These are phyloP conservation scores for Elongisporangium prolatum DNA, from an alignment of 352 stramenopile genomes.

Conservation along the genomic window DNA sequence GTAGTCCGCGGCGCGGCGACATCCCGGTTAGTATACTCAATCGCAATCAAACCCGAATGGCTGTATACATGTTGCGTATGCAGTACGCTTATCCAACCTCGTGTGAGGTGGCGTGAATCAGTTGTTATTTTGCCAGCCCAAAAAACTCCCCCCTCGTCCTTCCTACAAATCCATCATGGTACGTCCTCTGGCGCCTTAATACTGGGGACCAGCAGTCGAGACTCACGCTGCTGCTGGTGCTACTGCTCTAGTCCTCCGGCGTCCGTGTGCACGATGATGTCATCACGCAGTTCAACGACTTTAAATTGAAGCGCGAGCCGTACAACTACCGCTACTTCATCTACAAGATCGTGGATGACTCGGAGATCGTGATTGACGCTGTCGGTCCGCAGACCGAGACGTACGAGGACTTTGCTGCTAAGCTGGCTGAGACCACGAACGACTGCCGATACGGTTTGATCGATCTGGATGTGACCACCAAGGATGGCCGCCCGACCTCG, in stretches of 20 bases:
- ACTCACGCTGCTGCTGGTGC: background rate
- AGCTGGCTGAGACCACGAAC: conserved; percentile 66
- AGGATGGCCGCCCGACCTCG: conserved; percentile 84
- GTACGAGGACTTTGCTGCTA: conserved; percentile 86
- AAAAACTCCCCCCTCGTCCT: conserved; percentile 4
- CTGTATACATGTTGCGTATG: background rate
- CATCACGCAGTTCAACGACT: conserved; percentile 91
- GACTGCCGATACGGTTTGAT: conserved; percentile 89
- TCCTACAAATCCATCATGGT: conserved; percentile 15
- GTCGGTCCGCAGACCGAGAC: conserved; percentile 67
- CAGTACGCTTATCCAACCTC: background rate
- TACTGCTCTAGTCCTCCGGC: conserved; percentile 82
- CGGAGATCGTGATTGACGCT: conserved; percentile 92
- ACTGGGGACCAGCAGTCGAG: background rate
- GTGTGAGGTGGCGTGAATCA: conserved; percentile 8
- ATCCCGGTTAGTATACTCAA: conserved; percentile 14
- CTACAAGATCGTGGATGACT: conserved; percentile 93
- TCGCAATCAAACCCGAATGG: conserved; percentile 7
- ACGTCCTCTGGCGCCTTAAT: conserved; percentile 3
- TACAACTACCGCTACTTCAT: conserved; percentile 95
- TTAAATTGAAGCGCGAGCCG: conserved; percentile 92
- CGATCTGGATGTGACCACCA: conserved; percentile 86
- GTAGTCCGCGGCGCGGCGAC: background rate
- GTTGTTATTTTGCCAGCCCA: conserved; percentile 28
- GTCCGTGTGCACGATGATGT: conserved; percentile 92